Conservation (phyloP, 1,284 basidiomycete species). For the Fomitopsis pinicola region DNA sequence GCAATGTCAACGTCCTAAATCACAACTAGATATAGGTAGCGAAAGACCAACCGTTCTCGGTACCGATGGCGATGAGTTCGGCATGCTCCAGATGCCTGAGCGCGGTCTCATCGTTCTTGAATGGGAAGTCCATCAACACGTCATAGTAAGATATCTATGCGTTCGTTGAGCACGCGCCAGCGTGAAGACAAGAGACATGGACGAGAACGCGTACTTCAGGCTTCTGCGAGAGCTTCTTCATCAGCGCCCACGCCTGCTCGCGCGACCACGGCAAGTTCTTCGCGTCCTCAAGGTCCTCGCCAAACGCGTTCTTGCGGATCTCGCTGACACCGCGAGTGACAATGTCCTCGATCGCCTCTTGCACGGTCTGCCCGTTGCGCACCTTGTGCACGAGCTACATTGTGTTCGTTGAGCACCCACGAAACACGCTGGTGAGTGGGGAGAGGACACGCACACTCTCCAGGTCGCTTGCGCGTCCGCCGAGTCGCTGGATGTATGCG, state of each 20-base stretch:
- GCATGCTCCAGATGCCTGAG: constrained; percentile 87
- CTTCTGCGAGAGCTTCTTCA: constrained; percentile 69
- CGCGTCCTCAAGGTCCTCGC: constrained; percentile 86
- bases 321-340: constrained; percentile 78
- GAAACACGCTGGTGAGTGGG: background rate
- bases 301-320: constrained; percentile 88
- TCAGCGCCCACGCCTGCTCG: constrained; percentile 85
- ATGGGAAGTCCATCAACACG: constrained; percentile 80
- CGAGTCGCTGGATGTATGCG: constrained; percentile 65
- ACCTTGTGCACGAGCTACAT: constrained; percentile 81
- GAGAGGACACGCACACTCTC: constrained; percentile 57
- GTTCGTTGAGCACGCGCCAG: background rate
- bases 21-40: background rate
- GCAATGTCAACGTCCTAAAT: background rate
- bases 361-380: constrained; percentile 65
- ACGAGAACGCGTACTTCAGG: constrained; percentile 49
- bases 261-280: constrained; percentile 81
- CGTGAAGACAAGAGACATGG: constrained; percentile 10
- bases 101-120: constrained; percentile 86
- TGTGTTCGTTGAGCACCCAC: background rate
- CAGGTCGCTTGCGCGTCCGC: constrained; percentile 85
- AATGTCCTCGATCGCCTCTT: constrained; percentile 88
- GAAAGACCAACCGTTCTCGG: constrained; percentile 56
- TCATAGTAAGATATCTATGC: constrained; percentile 78
- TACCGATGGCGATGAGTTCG: constrained; percentile 82